phyloP scores from a whole-genome alignment of 2,329 filamentous ascomycete genomes.

The Ophiostoma himal-ulmi region DNA sequence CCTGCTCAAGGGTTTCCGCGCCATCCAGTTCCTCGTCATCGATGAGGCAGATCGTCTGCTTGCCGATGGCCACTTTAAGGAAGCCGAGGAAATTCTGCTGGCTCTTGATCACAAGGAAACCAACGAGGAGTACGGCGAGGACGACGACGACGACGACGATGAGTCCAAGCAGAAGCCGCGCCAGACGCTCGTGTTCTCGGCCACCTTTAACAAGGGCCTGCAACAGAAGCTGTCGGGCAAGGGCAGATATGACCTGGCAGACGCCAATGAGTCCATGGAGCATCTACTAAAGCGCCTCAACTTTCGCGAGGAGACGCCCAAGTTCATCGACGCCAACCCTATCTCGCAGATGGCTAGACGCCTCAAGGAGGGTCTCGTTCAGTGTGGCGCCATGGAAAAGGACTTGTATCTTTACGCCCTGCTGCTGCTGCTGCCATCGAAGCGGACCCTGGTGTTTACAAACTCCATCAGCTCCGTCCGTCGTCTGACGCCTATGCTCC shows the following conservation, averaged over 20 bases:
- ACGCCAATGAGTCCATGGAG: conserved; percentile 77
- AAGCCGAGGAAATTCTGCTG: conserved; percentile 80
- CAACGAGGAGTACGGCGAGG: conserved; percentile 42
- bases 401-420: conserved; percentile 91
- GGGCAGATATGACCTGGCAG: conserved; percentile 59
- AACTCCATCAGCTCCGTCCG: conserved; percentile 93
- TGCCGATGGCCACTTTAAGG: conserved; percentile 91
- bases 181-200: conserved; percentile 93
- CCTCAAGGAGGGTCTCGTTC: conserved; percentile 82
- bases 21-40: conserved; percentile 76
- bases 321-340: conserved; percentile 89
- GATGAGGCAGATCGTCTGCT: conserved; percentile 92
- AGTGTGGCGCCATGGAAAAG: conserved; percentile 92
- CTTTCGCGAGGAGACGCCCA: conserved; percentile 77
- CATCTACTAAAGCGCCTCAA: conserved; percentile 86
- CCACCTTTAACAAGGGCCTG: conserved; percentile 85
- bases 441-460: conserved; percentile 82
- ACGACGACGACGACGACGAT: conserved; percentile 44
- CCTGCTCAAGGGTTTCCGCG: conserved; percentile 63
- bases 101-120: conserved; percentile 70
- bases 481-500: conserved; percentile 75
- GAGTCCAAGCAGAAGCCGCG: conserved; percentile 40
- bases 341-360: conserved; percentile 79
- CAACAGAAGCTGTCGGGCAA: conserved; percentile 88
- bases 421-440: conserved; percentile 72